Evolutionary conservation across 495 filamentous ascomycete genomes (phyloP).

Genomic region (Hypoxylon intermedium): DNA sequence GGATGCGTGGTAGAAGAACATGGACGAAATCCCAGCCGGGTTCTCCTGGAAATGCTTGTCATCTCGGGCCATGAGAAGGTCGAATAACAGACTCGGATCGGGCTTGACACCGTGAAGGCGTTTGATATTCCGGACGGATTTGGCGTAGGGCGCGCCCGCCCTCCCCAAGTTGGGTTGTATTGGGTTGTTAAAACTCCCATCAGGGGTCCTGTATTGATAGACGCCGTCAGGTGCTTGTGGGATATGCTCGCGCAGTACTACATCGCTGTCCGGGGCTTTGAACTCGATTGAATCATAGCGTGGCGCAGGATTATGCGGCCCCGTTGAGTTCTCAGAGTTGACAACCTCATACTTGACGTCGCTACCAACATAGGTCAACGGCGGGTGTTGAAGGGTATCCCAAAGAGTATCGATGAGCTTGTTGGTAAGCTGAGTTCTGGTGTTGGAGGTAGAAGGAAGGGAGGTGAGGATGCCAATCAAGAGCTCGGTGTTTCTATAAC

Average conservation of each 20-base stretch:
- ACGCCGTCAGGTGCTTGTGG: conserved; percentile 49
- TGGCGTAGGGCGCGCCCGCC: conserved; percentile 68
- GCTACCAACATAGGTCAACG: conserved; percentile 61
- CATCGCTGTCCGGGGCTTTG: conserved; percentile 46
- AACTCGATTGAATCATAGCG: conserved; percentile 38
- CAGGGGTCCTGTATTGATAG: conserved; percentile 68
- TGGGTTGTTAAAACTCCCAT: conserved; percentile 73
- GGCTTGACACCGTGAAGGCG: conserved; percentile 66
- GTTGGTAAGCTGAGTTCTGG: conserved; percentile 58
- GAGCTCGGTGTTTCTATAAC: conserved; percentile 39
- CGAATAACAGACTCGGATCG: conserved; percentile 76
- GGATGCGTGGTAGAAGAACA: conserved; percentile 83
- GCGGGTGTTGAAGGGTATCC: conserved; percentile 74
- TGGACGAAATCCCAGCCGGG: conserved; percentile 75
- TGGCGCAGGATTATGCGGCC: neutral
- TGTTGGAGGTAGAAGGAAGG: conserved; percentile 63
- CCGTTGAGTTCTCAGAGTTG: conserved; percentile 1
- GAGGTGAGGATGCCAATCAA: conserved; percentile 45
- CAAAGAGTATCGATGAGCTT: conserved; percentile 68
- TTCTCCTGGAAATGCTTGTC: conserved; percentile 66
- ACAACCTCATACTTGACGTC: conserved; percentile 45
- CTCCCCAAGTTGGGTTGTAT: conserved; percentile 68
- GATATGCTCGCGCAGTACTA: conserved; percentile 44
- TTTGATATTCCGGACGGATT: conserved; percentile 60
- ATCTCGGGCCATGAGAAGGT: conserved; percentile 69